Base-by-base conservation (phyloP, 2,329 filamentous ascomycete species). In the Aspergillus latus region DNA sequence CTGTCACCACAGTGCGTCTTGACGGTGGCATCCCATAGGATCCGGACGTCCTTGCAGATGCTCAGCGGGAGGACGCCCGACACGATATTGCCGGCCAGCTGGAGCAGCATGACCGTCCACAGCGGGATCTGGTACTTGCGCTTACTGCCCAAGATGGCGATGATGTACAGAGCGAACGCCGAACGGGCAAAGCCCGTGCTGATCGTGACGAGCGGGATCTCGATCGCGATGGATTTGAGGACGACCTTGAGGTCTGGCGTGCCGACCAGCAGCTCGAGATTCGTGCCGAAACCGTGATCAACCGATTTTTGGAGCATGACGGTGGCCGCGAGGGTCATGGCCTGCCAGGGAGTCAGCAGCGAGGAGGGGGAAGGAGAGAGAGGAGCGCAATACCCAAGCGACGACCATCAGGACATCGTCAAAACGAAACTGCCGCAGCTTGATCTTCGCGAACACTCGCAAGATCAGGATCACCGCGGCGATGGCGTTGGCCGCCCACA, bases 361-460 rank as follows among this genome's bases (percentile, higher is more conserved):
- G n/a, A 42, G 5, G 39, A 11, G 15, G 15, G n/a, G 10, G 21
- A 21, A 21, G 21, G 21, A 7, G 39, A 7, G 5, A 15, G 39
- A 8, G 39, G 16, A 21, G 39, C 8, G 10, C 39, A 7, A 62
- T 21, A 69, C 68, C 60, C 59, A 48, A 4, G 68, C 63, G 8
- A 69, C 15, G 32, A 70, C 58, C 67, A 70, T 70, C 42, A 70
- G 40, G 4, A 67, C 63, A 65, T 70, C 68, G 44, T 70, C 68
- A 10, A 64, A 40, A 28, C 59, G 52, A 37, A 70, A 68, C 21
- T 68, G 63, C 43, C 58, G 62, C 49, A 70, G 66, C 50, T 68
- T 69, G 44, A 69, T 46, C 55, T 70, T 70, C 5, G 67, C 68
- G 53, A 65, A 56, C 45, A 70, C 57, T 3, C 68, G 54, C 5